These are phyloP conservation scores for Kurtzmaniella natalensis DNA, from an alignment of 1,139 yeast species.

Conservation along the genomic window DNA sequence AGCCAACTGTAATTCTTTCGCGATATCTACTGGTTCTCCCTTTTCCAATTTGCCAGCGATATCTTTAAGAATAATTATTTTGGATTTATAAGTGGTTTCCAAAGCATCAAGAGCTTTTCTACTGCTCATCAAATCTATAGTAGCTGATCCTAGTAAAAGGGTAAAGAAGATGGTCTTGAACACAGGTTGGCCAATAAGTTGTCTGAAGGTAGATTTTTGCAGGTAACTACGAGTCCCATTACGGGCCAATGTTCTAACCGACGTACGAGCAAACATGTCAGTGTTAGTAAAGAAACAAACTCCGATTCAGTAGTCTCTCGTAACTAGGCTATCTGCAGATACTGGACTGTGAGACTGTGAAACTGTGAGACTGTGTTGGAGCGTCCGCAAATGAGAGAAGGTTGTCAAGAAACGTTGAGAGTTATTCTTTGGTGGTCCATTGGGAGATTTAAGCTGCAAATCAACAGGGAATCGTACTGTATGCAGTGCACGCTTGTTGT, in stretches of 20 bases:
- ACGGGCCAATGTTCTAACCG: neutral
- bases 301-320: too few species aligned
- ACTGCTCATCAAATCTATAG: slow-evolving; percentile 34
- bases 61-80: slow-evolving; percentile 30
- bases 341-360: too few species aligned
- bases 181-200: slow-evolving; percentile 26
- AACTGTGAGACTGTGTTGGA: too few species aligned
- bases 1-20: slow-evolving; percentile 35
- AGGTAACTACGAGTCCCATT: neutral
- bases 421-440: too few species aligned
- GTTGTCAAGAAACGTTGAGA: too few species aligned
- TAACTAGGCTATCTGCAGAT: too few species aligned
- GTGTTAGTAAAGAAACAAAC: too few species aligned
- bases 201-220: slow-evolving; percentile 14
- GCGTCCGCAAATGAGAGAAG: too few species aligned
- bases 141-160: slow-evolving; percentile 36
- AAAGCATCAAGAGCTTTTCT: slow-evolving; percentile 32
- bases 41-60: slow-evolving; percentile 23
- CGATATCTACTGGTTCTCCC: slow-evolving; percentile 34
- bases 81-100: slow-evolving; percentile 25
- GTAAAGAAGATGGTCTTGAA: slow-evolving; percentile 37
- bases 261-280: too few species aligned
- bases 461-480: too few species aligned
- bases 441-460: too few species aligned
- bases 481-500: too few species aligned